Evolutionary conservation across 1,284 basidiomycete genomes (phyloP), one percentile per base, ranked within the genome.

Genomic region (Crepidotus sp.): DNA sequence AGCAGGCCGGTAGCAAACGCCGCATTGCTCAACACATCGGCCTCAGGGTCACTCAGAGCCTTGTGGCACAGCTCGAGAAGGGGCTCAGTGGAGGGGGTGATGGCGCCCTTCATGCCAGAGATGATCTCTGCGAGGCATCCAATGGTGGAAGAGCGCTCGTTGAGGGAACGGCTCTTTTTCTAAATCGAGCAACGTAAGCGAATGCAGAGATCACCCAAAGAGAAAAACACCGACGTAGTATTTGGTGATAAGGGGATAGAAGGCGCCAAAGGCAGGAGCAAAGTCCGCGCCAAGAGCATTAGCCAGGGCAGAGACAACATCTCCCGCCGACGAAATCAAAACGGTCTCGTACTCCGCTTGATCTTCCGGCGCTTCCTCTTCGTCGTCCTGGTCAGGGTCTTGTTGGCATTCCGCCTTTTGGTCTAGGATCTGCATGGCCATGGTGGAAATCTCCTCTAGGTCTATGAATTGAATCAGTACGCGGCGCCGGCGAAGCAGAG

Each of bases 271-370:
- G 13, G 87, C 83, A 48, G 76, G 77, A n/a, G 76, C 73, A 59
- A 98, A 98, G 64, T 92, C 90, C 25, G 73, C 54, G 9, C 92
- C 93, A 13, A 97, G 77, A 18, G 83, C 85, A 51, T 79, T 83
- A 25, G 95, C 91, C 58, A 99, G 72, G 5, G 91, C 77, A 48
- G 94, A 83, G 44, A 98, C 94, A 44, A 99, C 82, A 63, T 99
- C 96, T 39, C 86, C 86, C 19, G 96, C 95, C 27, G 93, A 86
- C 26, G 89, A 90, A 61, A 98, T 87, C 48, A 99, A 76, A 33
- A 95, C 87, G 11, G 93, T 91, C 65, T 98, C 96, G 63, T 95
- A 97, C 68, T 99, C 96, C 5, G 94, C 94, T 54, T 88, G 85
- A 52, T 86, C 87, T 58, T 88, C 84, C 10, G 74, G 78, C 22